Percentiles rank a stretch among this genome's conserved stretches.
phyloP scores from a whole-genome alignment of 2,329 filamentous ascomycete genomes.

The Niveomyces coronatus region DNA sequence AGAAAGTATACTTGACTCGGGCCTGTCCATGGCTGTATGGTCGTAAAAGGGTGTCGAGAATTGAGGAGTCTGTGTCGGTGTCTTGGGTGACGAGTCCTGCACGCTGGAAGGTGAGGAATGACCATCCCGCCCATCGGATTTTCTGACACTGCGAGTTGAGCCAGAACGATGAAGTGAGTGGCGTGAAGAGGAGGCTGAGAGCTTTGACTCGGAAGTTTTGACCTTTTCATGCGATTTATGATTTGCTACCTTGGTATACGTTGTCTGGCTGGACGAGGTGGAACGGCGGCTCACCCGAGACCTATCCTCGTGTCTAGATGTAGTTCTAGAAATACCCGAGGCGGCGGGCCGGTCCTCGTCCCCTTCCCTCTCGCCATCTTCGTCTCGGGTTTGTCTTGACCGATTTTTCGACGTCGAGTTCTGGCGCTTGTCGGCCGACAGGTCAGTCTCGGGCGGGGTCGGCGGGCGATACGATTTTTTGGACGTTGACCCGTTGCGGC shows the following conservation, averaged over 20 bases:
- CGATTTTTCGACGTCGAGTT: conserved; percentile 13
- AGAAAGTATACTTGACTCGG: conserved; percentile 19
- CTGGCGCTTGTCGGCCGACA: conserved; percentile 33
- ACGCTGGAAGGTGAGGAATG: conserved; percentile 36
- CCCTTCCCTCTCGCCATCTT: conserved; percentile 19
- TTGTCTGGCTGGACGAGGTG: conserved; percentile 47
- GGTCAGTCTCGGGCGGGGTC: conserved; percentile 53
- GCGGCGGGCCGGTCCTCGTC: conserved; percentile 31
- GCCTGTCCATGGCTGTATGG: conserved; percentile 29
- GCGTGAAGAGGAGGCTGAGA: conserved; percentile 25
- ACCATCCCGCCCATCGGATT: conserved; percentile 31
- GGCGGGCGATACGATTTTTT: conserved; percentile 42
- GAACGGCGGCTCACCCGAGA: conserved; percentile 46
- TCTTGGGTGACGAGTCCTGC: conserved; percentile 49
- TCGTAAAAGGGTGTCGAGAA: conserved; percentile 37
- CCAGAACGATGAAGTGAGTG: conserved; percentile 26
- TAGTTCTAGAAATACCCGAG: conserved; percentile 33
- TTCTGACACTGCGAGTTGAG: conserved; percentile 25
- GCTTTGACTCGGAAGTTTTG: conserved; percentile 22
- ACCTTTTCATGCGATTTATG: conserved; percentile 26
- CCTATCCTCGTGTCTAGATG: conserved; percentile 36
- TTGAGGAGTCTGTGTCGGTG: conserved; percentile 44
- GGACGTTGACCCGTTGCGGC: conserved; percentile 26
- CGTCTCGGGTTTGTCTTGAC: conserved; percentile 2
- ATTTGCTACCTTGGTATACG: conserved; percentile 33